These are phyloP conservation scores for Clarireedia paspali DNA, from an alignment of 2,329 filamentous ascomycete genomes.

Conservation along the genomic window DNA sequence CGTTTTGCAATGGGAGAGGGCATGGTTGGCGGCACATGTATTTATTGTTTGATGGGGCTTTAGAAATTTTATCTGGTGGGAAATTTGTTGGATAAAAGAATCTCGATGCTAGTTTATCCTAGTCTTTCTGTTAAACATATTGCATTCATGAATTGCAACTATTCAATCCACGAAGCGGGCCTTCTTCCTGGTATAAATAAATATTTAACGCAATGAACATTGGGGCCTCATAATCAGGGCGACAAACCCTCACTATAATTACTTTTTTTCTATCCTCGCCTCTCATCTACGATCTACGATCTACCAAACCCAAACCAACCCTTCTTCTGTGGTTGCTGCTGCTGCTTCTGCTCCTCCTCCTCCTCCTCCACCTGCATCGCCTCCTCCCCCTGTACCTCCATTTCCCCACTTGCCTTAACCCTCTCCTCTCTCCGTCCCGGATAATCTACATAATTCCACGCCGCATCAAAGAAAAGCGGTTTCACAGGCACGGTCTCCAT, in stretches of 20 bases:
- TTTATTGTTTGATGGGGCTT: too few species aligned
- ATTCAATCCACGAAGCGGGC: too few species aligned
- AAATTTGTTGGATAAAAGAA: background rate
- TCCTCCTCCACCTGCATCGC: conserved; percentile 17
- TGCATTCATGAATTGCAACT: too few species aligned
- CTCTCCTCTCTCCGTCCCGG: conserved; percentile 49
- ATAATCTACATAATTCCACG: conserved; percentile 97
- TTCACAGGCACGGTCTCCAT: conserved; percentile 82
- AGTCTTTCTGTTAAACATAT: too few species aligned
- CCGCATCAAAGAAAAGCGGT: conserved; percentile 90
- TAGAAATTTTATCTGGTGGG: too few species aligned
- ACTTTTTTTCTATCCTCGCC: background rate
- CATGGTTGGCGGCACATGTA: too few species aligned
- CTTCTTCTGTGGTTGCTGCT: conserved; percentile 48
- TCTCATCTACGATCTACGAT: conserved; percentile 10
- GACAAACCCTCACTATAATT: background rate
- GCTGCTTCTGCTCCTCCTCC: conserved; percentile 27
- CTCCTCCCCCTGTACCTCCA: background rate
- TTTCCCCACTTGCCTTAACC: conserved; percentile 21
- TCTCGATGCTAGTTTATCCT: background rate
- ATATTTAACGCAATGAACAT: background rate
- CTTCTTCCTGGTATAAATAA: too few species aligned
- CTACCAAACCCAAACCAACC: conserved; percentile 68
- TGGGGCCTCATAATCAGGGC: too few species aligned
- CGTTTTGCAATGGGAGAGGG: too few species aligned